Conservation (phyloP, 306 rosid genomes). For the Cyclanthera cordifolia region DNA sequence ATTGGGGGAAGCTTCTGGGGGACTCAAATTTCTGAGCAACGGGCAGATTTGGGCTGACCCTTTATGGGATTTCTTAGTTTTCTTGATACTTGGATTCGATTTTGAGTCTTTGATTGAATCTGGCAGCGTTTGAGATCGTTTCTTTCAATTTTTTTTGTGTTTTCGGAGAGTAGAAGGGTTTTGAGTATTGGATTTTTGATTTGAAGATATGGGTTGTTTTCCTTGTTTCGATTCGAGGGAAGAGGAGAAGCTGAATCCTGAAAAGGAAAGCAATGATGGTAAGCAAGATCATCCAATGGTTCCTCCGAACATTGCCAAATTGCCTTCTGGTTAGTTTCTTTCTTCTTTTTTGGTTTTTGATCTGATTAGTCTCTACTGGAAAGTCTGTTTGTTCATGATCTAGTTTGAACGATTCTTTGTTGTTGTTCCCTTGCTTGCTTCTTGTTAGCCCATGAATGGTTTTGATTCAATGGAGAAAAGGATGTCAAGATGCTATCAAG, state of each 20-base stretch:
- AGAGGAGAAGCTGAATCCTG: slow-evolving; percentile 75
- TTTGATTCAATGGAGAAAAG: not conserved
- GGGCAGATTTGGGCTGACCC: slow-evolving; percentile 15
- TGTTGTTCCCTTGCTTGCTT: not conserved
- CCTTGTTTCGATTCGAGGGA: slow-evolving; percentile 88
- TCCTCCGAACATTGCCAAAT: slow-evolving; percentile 38
- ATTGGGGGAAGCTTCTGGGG: not conserved
- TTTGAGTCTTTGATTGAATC: slow-evolving; percentile 23
- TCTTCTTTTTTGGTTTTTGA: not conserved
- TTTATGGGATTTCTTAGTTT: slow-evolving; percentile 1
- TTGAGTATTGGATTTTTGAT: slow-evolving; percentile 9
- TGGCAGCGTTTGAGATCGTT: slow-evolving; percentile 10
- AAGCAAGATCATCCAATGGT: slow-evolving; percentile 32
- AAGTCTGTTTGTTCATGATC: slow-evolving; percentile 35
- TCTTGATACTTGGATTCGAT: slow-evolving; percentile 23
- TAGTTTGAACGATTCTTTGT: slow-evolving; percentile 7
- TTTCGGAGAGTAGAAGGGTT: slow-evolving; percentile 1
- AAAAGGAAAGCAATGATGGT: slow-evolving; percentile 35
- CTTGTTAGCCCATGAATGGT: not conserved
- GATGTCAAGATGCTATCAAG: not conserved
- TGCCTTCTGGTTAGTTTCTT: slow-evolving; percentile 62
- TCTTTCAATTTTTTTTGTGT: slow-evolving; percentile 9
- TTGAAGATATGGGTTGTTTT: slow-evolving; percentile 70
- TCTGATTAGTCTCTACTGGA: not conserved
- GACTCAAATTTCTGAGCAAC: not conserved